These are phyloP conservation scores for Olyra latifolia DNA, from an alignment of 176 grass and related monocot species.

Conservation along the genomic window DNA sequence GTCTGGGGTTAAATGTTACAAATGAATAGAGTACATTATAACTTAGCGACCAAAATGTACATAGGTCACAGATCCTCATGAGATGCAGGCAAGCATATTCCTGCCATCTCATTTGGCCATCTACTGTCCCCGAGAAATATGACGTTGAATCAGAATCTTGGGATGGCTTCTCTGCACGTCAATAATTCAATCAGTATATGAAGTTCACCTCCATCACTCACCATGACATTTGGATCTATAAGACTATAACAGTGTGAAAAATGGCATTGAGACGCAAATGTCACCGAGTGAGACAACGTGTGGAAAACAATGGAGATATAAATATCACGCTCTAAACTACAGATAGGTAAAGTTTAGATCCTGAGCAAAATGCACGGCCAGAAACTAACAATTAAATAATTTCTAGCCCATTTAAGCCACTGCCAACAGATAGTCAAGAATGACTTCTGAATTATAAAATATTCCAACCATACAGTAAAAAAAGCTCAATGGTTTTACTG, in stretches of 20 bases:
- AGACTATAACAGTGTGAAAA: background rate
- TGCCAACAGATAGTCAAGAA: background rate
- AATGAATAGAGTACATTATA: background rate
- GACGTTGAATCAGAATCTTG: background rate
- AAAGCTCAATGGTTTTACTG: background rate
- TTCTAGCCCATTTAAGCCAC: background rate
- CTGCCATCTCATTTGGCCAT: background rate
- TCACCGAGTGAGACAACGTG: background rate
- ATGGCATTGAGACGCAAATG: background rate
- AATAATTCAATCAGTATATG: background rate
- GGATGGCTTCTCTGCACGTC: background rate
- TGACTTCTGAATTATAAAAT: background rate
- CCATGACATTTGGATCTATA: background rate
- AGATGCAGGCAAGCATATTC: background rate
- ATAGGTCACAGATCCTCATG: background rate
- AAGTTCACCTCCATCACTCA: constrained; percentile 4
- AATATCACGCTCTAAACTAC: background rate
- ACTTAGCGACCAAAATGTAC: constrained; percentile 6
- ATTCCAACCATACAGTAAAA: background rate
- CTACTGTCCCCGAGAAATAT: background rate
- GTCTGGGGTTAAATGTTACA: background rate
- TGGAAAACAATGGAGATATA: background rate
- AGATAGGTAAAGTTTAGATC: background rate
- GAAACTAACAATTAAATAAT: background rate
- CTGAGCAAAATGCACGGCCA: background rate